Evolutionary conservation across 306 rosid species (phyloP).

Genomic region (Erythrophleum fordii): DNA sequence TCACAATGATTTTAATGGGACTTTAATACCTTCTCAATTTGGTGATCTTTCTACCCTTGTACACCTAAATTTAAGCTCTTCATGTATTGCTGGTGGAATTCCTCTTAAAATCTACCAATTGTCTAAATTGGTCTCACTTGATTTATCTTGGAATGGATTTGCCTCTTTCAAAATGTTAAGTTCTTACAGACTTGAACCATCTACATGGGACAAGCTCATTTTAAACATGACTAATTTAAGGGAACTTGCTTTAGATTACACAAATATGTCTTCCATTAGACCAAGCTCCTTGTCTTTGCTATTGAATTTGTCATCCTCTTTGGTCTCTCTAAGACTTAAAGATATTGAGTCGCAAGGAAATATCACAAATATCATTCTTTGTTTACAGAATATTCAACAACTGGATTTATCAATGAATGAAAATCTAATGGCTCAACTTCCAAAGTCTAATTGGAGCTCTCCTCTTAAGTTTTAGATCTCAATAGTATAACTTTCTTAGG

Average conservation of each 20-base stretch:
- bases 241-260: not conserved
- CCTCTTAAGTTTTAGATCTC: not conserved
- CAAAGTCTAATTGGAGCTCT: not conserved
- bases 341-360: not conserved
- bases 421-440: no score
- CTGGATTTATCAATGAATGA: no score
- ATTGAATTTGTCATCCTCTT: not conserved
- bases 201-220: no score
- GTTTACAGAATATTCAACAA: no score
- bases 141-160: no score
- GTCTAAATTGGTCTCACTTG: no score
- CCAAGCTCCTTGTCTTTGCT: not conserved
- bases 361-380: not conserved
- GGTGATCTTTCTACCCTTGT: slow-evolving; percentile 25
- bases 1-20: slow-evolving; percentile 4
- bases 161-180: no score
- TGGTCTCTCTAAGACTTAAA: not conserved
- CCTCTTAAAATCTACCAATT: slow-evolving; percentile 40
- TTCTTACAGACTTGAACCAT: no score
- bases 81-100: not conserved
- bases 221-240: not conserved
- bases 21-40: not conserved
- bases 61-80: not conserved
- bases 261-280: not conserved
- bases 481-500: not conserved